Base-by-base conservation (phyloP, 192 early-diverging fungal species). In the Coemansia asiatica region DNA sequence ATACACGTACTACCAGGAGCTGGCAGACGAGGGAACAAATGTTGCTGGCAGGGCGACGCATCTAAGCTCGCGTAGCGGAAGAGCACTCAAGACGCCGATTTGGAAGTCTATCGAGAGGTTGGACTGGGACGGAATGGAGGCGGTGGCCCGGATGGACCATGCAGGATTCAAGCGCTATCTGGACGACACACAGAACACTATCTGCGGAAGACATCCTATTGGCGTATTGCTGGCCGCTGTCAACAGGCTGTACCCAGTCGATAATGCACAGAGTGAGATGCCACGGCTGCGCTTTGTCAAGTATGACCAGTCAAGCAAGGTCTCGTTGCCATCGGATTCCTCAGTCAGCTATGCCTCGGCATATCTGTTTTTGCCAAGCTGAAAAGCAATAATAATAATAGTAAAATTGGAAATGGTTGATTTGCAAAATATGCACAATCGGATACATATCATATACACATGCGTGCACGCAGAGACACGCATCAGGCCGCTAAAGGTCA, bases 151-250 rank as follows among this genome's bases (percentile, higher is more conserved):
- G 0, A 47, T 89, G 33, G 81, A 87, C 55, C 85, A 88, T 51
- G 58, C 54, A 1, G 84, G 28, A 1, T 97, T 96, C 69, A 56
- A 69, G 10, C 62, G 67, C 29, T 98, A 98, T 65, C 74, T 98
- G 21, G 60, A 82, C 28, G 66, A 74, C 40, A 97, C 95, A 1
- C 64, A 83, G 27, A 98, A 98, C 68, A 98, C 97, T 0, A 95
- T 98, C 38, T 98, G 97, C 75, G 97, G 97, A 22, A 78, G 94
- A 35, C 90, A 96, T 67, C 93, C 95, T 0, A 94, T 98, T 59
- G 85, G 85, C 0, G 87, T 98, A 15, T 71, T 97, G 16, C 57
- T 98, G 69, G 87, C 85, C n/a, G 88, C 89, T 0, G 26, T 92
- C 19, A 70, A 85, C 25, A 40, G 38, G 2, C 64, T 85, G 51